These are phyloP conservation scores for Suhomyces ambrosiae DNA, from an alignment of 1,139 yeast species.

Conservation along the genomic window DNA sequence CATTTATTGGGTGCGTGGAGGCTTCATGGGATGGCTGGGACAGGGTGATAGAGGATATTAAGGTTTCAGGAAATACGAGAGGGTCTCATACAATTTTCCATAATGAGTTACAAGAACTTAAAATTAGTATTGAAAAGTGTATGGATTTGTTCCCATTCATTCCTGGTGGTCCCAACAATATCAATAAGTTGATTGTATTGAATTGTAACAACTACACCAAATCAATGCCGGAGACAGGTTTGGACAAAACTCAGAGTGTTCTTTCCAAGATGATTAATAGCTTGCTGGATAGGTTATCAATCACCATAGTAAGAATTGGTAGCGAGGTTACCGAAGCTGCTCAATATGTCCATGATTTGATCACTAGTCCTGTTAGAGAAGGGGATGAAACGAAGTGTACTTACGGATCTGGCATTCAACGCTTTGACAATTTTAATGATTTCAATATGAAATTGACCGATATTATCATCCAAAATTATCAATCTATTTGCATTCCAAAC, in stretches of 20 bases:
- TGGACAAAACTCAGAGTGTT: conserved; percentile 8
- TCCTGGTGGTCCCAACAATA: conserved; percentile 19
- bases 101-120: conserved; percentile 27
- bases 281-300: conserved; percentile 22
- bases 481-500: conserved; percentile 24
- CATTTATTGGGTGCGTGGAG: conserved; percentile 56
- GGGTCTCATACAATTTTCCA: conserved; percentile 18
- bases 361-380: conserved; percentile 10
- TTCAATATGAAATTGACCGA: conserved; percentile 20
- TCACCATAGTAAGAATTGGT: conserved; percentile 32
- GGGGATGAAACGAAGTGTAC: conserved; percentile 9
- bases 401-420: conserved; percentile 23
- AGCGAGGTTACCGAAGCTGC: conserved; percentile 20
- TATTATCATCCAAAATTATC: conserved; percentile 20
- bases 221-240: conserved; percentile 10
- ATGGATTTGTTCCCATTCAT: conserved; percentile 35
- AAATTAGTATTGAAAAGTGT: conserved; percentile 32
- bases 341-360: conserved; percentile 20
- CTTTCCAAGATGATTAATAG: conserved; percentile 16
- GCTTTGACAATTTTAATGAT: conserved; percentile 24
- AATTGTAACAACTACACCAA: conserved; percentile 23
- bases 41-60: conserved; percentile 44
- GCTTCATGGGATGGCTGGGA: conserved; percentile 63
- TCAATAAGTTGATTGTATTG: conserved; percentile 33
- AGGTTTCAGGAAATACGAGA: conserved; percentile 30